Conservation (phyloP, 192 early-diverging fungal species). For the Pilaira anomala region DNA sequence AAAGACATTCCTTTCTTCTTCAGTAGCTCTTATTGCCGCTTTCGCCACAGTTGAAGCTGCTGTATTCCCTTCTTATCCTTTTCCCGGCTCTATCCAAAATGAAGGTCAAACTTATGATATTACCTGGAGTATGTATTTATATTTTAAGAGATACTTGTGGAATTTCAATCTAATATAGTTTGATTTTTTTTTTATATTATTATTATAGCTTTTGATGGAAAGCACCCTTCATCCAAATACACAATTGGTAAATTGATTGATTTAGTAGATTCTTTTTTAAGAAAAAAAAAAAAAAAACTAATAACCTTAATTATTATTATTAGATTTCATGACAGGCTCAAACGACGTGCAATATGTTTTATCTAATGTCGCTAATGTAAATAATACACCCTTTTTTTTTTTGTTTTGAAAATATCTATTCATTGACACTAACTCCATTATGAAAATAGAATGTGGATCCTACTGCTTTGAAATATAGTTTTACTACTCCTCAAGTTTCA, state of each 20-base stretch:
- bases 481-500: constrained; percentile 25
- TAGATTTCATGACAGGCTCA: constrained; percentile 47
- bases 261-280: too few relatives aligned
- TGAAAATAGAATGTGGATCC: constrained; percentile 18
- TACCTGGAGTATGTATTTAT: constrained; percentile 27
- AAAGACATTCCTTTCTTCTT: constrained; percentile 1
- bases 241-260: constrained; percentile 3
- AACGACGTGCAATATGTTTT: constrained; percentile 27
- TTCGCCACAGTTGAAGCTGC: constrained; percentile 15
- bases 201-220: constrained; percentile 11
- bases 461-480: constrained; percentile 13
- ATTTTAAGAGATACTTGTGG: too few relatives aligned
- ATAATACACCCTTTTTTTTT: background rate
- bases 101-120: constrained; percentile 21
- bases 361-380: constrained; percentile 34
- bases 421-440: background rate
- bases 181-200: background rate
- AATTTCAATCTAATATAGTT: constrained; percentile 14
- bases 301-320: background rate
- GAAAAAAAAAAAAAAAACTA: background rate
- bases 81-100: constrained; percentile 25
- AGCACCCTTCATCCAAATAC: background rate
- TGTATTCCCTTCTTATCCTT: constrained; percentile 28
- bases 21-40: constrained; percentile 17
- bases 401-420: background rate